Evolutionary conservation across 2,329 filamentous ascomycete genomes (phyloP), one percentile per base, ranked within the genome.

Genomic region (Pochonia chlamydosporia): DNA sequence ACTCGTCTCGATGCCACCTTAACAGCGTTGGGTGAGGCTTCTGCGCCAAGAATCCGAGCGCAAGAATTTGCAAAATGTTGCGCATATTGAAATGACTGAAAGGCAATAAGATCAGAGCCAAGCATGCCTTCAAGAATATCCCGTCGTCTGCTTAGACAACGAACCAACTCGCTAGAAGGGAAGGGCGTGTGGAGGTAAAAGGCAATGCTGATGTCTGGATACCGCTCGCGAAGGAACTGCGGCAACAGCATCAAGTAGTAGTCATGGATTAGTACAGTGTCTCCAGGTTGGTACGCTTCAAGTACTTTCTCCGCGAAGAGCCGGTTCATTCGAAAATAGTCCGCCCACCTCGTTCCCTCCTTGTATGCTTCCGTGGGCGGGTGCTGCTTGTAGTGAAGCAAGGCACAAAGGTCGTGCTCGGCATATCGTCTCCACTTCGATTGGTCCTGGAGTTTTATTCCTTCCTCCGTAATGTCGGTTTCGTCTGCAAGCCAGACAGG

Each of bases 381-480:
- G 61, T 93, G 88, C 61, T 92, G 88, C 69, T 93, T 95, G 74
- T 96, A 96, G 67, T 96, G 92, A 62, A 96, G 89, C 9, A 96
- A 77, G 2, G 89, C 90, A 68, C 95, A 96, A 16, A 97, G 74
- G 58, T 95, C 88, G 61, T 90, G 84, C 69, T 96, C 89, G 11
- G 90, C 89, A 66, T 92, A 96, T 30, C 86, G 80, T 52, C 90
- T 81, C 92, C 92, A 96, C 56, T 89, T 78, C 28, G 76, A 75
- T 69, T 96, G 91, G 56, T 95, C 85, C 56, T 85, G 87, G 52
- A 96, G 72, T 21, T 78, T 73, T 44, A 90, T 79, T 30, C 42
- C 42, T 20, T 21, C 35, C 21, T 40, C 25, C 3, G 46, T 31
- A 4, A 40, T 87, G 53, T 92, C 85, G 16, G 77, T 71, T 53